phyloP scores from a whole-genome alignment of 495 filamentous ascomycete species.

The Hypoxylon perforatum region DNA sequence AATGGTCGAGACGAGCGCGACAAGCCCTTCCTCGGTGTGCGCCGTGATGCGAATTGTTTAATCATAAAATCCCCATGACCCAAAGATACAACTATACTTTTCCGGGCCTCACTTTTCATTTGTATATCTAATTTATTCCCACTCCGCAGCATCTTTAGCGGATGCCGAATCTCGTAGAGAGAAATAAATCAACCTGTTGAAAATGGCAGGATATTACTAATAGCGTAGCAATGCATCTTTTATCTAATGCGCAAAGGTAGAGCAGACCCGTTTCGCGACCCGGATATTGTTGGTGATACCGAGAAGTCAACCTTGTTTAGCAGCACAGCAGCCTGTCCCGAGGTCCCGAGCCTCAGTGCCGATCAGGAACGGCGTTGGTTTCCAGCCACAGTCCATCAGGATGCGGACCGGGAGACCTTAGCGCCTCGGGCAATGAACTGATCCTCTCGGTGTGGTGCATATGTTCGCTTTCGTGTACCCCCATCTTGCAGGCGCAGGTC shows the following conservation, averaged over 20 bases:
- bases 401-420: conserved; percentile 2
- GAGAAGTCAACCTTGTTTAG: conserved; percentile 21
- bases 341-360: conserved; percentile 24
- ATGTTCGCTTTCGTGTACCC: conserved; percentile 12
- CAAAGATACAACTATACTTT: no score
- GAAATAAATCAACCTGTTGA: no score
- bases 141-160: no score
- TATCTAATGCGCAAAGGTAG: neutral
- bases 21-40: no score
- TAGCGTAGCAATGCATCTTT: neutral
- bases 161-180: no score
- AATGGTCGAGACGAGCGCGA: no score
- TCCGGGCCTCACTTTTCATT: no score
- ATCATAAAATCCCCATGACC: no score
- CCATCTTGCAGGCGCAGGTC: conserved; percentile 26
- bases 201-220: neutral
- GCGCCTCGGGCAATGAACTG: conserved; percentile 15
- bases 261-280: conserved; percentile 1
- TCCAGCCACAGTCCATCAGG: conserved; percentile 6
- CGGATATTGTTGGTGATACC: conserved; percentile 12
- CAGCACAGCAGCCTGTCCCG: neutral
- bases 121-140: no score
- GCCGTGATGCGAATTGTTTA: no score
- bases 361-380: conserved; percentile 17
- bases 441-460: conserved; percentile 24